Base-by-base conservation (phyloP, 2,329 filamentous ascomycete species). In the Aureobasidium subglaciale region DNA sequence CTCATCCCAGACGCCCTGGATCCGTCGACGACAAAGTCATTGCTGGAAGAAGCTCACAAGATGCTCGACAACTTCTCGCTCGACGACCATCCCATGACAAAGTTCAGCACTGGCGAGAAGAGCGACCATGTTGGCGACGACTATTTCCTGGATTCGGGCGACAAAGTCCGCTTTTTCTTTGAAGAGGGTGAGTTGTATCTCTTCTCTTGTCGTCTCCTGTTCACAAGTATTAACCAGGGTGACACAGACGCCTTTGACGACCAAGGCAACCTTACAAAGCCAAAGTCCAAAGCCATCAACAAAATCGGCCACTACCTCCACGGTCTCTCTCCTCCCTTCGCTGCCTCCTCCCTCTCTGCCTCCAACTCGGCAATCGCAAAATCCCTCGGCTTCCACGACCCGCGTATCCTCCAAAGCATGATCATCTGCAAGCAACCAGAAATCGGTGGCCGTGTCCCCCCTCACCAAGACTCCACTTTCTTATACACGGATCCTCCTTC, bases 351-450 rank as follows among this genome's bases (percentile, higher is more conserved):
- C 0, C 77, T 82, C 35, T 81, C 79, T 11, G 68, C 70, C 34
- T 70, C 69, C 57, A 86, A 82, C 69, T 78, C 70, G 0, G 81
- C 78, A 5, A 83, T 96, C 13, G 90, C 90, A 1, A 74, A 75
- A 41, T 79, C 79, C 8, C 77, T 96, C 10, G 86, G 86, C 2
- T 96, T 90, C 74, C 64, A 62, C 4, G 88, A 95, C 69, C 88
- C 91, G 2, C 77, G 86, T 18, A 78, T 86, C 5, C 77, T 99
- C 52, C 93, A 99, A 76, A 93, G 87, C 69, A 99, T 99, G 93
- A 80, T 97, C 25, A 97, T 99, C 64, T 96, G 90, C 81, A 99
- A 99, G 72, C 92, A 96, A 73, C 91, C 93, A 20, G 89, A 95
- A 72, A 96, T 97, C 53, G 93, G 93, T 25, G 92, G 88, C 20